Percentiles rank a stretch among this genome's conserved stretches.
Evolutionary conservation across 2,329 filamentous ascomycete genomes (phyloP).

Genomic region (Emergomyces pasteurianus): DNA sequence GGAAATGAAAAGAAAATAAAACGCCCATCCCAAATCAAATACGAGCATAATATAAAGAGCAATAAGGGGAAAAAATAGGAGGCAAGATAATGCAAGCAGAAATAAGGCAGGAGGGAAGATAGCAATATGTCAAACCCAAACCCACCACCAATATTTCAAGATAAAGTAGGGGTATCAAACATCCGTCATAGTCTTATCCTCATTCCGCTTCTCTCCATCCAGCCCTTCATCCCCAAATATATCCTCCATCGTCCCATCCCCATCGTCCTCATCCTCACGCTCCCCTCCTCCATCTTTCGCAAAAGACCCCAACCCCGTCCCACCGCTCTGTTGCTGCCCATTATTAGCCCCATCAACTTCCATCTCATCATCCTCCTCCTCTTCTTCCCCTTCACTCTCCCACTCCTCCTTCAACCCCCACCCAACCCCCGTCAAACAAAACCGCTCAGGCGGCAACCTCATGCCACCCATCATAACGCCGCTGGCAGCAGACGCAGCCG

Average conservation of each 20-base stretch:
- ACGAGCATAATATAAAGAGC: not conserved
- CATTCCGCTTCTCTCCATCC: conserved; percentile 22
- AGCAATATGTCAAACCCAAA: not conserved
- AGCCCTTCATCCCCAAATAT: conserved; percentile 33
- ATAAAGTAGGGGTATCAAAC: conserved; percentile 16
- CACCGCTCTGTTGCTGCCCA: conserved; percentile 15
- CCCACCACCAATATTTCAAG: not conserved
- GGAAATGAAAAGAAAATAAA: not conserved
- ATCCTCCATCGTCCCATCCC: conserved; percentile 37
- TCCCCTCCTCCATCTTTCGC: conserved; percentile 21
- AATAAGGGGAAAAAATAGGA: not conserved
- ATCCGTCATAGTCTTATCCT: conserved; percentile 34
- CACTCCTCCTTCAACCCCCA: conserved; percentile 48
- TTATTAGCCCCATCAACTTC: conserved; percentile 11
- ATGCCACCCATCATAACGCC: conserved; percentile 40
- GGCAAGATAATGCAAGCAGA: not conserved
- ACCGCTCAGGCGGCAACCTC: conserved; percentile 50
- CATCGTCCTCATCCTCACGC: conserved; percentile 30
- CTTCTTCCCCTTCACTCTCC: conserved; percentile 42
- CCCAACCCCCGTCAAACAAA: conserved; percentile 45
- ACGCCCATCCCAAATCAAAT: not conserved
- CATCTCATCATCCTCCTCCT: conserved; percentile 39
- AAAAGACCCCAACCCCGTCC: conserved; percentile 10
- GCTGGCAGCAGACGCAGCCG: conserved; percentile 12
- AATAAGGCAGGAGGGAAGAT: not conserved